Conservation (phyloP, 768 basidiomycete species). For the Serendipita sp. region DNA sequence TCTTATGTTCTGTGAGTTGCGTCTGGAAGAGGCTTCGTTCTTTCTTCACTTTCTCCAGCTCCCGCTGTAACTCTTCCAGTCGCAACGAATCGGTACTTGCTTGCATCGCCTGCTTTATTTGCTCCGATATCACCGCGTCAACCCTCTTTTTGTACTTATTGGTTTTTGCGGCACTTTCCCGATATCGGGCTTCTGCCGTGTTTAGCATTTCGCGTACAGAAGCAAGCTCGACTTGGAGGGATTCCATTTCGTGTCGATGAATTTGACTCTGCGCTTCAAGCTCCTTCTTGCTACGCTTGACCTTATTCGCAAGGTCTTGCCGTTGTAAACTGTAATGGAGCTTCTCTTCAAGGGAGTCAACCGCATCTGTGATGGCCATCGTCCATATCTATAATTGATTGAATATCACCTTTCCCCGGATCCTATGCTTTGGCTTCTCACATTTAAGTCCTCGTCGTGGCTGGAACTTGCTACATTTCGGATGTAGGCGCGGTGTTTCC, state of each 20-base stretch:
- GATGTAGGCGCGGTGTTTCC: neutral
- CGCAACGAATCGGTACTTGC: neutral
- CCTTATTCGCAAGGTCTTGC: neutral
- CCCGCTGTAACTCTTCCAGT: neutral
- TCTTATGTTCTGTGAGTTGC: neutral
- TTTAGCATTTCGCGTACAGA: neutral
- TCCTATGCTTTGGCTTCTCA: neutral
- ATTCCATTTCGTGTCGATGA: neutral
- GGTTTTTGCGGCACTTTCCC: neutral
- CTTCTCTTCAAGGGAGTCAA: neutral
- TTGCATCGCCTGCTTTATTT: neutral
- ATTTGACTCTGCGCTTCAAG: neutral
- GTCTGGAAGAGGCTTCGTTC: neutral
- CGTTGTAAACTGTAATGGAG: constrained; percentile 2
- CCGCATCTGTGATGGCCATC: neutral
- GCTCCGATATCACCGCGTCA: neutral
- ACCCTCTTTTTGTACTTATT: neutral
- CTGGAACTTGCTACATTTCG: neutral
- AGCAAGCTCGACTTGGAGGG: neutral
- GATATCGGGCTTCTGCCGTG: neutral
- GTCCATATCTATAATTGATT: neutral
- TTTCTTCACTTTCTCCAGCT: neutral
- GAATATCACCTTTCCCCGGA: neutral
- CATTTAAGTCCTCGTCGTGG: neutral
- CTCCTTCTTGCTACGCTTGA: neutral